phyloP scores from a whole-genome alignment of 2,329 filamentous ascomycete species.

The Remersonia thermophila region DNA sequence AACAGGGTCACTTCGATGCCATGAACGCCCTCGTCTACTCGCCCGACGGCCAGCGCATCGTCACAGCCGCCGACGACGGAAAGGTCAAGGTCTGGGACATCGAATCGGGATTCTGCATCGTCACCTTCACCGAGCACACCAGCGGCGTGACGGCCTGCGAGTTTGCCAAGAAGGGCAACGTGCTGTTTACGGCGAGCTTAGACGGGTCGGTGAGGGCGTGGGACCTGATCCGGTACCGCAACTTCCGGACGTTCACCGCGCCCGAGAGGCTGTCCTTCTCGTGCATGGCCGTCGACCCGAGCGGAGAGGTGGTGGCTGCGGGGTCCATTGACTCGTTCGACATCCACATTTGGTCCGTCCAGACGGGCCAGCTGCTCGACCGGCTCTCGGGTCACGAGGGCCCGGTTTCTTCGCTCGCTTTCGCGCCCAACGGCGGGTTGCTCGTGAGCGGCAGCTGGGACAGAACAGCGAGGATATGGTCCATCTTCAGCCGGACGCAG shows the following conservation, averaged over 20 bases:
- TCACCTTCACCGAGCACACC: conserved; percentile 95
- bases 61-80: conserved; percentile 90
- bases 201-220: conserved; percentile 92
- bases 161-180: conserved; percentile 89
- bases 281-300: conserved; percentile 90
- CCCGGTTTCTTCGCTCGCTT: conserved; percentile 76
- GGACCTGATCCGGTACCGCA: conserved; percentile 91
- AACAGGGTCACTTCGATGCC: conserved; percentile 92
- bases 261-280: conserved; percentile 86
- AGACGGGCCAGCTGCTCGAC: conserved; percentile 90
- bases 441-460: conserved; percentile 95
- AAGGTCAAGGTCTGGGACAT: conserved; percentile 99
- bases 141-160: conserved; percentile 89
- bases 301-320: conserved; percentile 89
- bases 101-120: conserved; percentile 90
- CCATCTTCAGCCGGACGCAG: conserved; percentile 84
- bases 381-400: conserved; percentile 86
- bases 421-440: conserved; percentile 72
- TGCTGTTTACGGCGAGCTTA: conserved; percentile 87
- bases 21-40: conserved; percentile 92
- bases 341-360: conserved; percentile 96
- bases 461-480: conserved; percentile 89
- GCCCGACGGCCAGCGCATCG: conserved; percentile 81
- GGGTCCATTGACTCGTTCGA: conserved; percentile 94
- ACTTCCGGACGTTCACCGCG: conserved; percentile 94